Evolutionary conservation across 495 filamentous ascomycete genomes (phyloP), one percentile per base, ranked within the genome.

Genomic region (Hypoxylon intermedium): DNA sequence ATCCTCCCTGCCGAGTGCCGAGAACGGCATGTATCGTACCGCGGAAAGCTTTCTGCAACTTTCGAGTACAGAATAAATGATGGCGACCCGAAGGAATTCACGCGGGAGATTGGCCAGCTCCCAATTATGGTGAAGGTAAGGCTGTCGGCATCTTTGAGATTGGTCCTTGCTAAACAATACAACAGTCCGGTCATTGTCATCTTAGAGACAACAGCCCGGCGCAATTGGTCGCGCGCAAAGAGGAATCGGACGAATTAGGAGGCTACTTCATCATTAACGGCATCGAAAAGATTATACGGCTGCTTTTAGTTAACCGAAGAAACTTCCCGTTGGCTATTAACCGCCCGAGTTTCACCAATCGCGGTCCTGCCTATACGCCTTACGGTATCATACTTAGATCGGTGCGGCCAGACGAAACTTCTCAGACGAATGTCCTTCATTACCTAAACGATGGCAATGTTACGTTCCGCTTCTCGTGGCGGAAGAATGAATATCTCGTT

Each of bases 231-330:
- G 76, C 85, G 40, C 83, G 85, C 44, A 96, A 97, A 72, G 93
- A 97, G 72, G 93, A 97, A 69, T 87, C 92, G 0, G 93, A 97
- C 72, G 93, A 97, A 71, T 72, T 95, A 6, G 93, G 93, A 30
- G 93, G 93, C 36, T 97, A 96, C 73, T 97, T 96, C 70, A 84
- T 98, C 63, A 85, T 98, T 63, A 97, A 97, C 61, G 94, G 94
- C 49, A 97, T 90, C 44, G 94, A 98, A 72, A 98, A 97, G 78
- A 78, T 98, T 38, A 91, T 98, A 65, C 91, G 94, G 58, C 84
- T 98, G 79, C 82, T 98, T 55, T 85, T 97, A 34, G 84, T 97
- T 52, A 88, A 89, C 59, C 83, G 89, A 67, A 85, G 94, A 62
- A 97, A 98, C 74, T 95, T 89, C 67, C 93, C 94, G 33, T 89